Evolutionary conservation across 768 basidiomycete species (phyloP).

Genomic region (Psilocybe cyanescens): DNA sequence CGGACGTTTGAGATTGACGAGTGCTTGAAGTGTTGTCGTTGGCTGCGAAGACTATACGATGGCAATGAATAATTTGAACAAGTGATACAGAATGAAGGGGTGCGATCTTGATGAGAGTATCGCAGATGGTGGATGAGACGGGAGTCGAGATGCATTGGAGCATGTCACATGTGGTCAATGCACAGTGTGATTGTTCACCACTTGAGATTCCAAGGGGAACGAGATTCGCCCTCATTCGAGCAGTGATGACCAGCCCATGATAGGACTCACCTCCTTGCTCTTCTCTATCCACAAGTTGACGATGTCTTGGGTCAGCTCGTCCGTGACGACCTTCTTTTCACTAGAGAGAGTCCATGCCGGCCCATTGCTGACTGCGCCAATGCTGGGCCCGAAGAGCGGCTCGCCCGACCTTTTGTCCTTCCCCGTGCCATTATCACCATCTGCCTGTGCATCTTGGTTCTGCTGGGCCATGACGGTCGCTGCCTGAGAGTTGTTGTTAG

Average conservation of each 20-base stretch:
- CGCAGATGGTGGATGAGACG: background rate
- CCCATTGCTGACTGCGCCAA: constrained; percentile 72
- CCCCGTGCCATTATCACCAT: constrained; percentile 6
- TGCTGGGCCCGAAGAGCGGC: constrained; percentile 89
- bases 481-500: constrained; percentile 25
- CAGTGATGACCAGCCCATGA: background rate
- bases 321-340: constrained; percentile 66
- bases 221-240: background rate
- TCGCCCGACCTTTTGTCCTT: constrained; percentile 68
- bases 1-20: constrained; percentile 93
- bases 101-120: too few relatives aligned
- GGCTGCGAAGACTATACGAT: constrained; percentile 68
- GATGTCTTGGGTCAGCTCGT: constrained; percentile 80
- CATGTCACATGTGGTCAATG: background rate
- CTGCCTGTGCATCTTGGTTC: constrained; percentile 23
- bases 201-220: background rate
- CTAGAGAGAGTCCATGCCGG: constrained; percentile 71
- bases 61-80: background rate
- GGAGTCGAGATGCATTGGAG: background rate
- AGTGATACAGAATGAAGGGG: background rate
- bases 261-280: constrained; percentile 74
- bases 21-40: constrained; percentile 91
- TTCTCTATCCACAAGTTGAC: constrained; percentile 86
- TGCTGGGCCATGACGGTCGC: constrained; percentile 44
- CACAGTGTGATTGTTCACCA: too few relatives aligned